Evolutionary conservation across 1,284 basidiomycete species (phyloP).

Genomic region (Trametes pubescens): DNA sequence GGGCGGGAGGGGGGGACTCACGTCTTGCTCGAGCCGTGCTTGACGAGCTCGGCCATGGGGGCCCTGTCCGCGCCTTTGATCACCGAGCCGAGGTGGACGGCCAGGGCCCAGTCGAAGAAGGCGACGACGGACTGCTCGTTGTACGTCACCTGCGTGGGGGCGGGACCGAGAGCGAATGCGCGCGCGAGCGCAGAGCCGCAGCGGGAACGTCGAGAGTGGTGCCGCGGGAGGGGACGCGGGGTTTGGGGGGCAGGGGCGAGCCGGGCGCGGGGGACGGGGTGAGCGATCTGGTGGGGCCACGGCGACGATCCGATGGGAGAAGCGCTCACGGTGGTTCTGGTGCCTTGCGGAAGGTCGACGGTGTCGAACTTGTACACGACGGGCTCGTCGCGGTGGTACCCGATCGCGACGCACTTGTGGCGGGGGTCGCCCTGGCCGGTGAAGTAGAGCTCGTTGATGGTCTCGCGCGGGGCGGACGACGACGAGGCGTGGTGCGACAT

Average conservation of each 20-base stretch:
- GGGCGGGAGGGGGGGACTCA: constrained; percentile 27
- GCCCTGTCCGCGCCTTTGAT: constrained; percentile 61
- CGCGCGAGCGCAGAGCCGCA: constrained; percentile 1
- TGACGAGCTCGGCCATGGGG: constrained; percentile 69
- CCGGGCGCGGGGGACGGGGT: constrained; percentile 17
- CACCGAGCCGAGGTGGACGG: constrained; percentile 63
- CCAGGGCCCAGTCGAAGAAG: constrained; percentile 65
- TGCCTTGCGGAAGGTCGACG: constrained; percentile 32
- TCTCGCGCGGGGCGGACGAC: background rate
- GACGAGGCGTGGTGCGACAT: constrained; percentile 11
- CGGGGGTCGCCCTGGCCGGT: constrained; percentile 73
- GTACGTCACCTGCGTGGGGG: constrained; percentile 42
- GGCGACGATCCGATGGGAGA: constrained; percentile 24
- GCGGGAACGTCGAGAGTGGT: background rate
- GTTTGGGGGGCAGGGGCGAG: constrained; percentile 18
- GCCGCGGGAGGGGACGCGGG: background rate
- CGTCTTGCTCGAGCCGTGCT: constrained; percentile 53
- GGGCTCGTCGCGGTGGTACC: constrained; percentile 58
- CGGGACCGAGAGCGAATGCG: constrained; percentile 2
- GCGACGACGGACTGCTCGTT: constrained; percentile 64
- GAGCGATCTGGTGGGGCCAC: constrained; percentile 25
- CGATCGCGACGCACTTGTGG: constrained; percentile 69
- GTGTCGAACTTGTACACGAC: constrained; percentile 76
- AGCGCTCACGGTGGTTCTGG: constrained; percentile 32
- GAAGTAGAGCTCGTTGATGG: constrained; percentile 65